These are phyloP conservation scores for Tinospora cordifolia DNA, from an alignment of 164 flowering plant species.

Conservation along the genomic window DNA sequence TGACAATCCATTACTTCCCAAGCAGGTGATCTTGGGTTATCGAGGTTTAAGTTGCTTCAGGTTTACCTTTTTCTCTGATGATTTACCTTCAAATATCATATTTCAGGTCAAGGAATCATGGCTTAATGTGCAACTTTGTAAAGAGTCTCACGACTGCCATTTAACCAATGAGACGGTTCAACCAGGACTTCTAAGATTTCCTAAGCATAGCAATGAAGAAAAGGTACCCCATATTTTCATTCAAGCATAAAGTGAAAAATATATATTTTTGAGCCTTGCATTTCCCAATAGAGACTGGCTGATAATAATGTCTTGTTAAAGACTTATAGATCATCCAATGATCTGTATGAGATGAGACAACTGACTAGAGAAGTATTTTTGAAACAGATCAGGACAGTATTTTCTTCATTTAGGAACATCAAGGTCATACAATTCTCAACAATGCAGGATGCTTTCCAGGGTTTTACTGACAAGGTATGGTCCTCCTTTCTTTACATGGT, in stretches of 20 bases:
- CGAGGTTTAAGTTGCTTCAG: neutral
- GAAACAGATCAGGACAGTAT: constrained; percentile 50
- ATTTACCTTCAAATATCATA: neutral
- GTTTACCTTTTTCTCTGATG: neutral
- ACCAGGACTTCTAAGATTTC: constrained; percentile 53
- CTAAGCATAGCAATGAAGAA: constrained; percentile 78
- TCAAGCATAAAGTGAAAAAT: neutral
- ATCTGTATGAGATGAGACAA: neutral
- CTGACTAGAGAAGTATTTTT: constrained; percentile 9
- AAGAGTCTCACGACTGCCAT: constrained; percentile 47
- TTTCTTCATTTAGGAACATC: constrained; percentile 73
- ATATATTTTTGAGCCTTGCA: neutral
- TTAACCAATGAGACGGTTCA: constrained; percentile 40
- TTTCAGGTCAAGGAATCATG: constrained; percentile 85
- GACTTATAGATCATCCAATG: neutral
- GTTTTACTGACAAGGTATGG: constrained; percentile 77
- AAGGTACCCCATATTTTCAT: constrained; percentile 39
- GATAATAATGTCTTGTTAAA: neutral
- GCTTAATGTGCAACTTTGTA: constrained; percentile 92
- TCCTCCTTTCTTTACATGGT: neutral
- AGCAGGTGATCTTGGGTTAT: constrained; percentile 32
- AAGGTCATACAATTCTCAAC: constrained; percentile 84
- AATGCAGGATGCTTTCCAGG: constrained; percentile 75
- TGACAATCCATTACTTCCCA: constrained; percentile 67
- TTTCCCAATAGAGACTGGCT: neutral